A percentile compares a stretch with the other conserved stretches of the same genome.
Evolutionary conservation across 2,329 filamentous ascomycete genomes (phyloP).

Genomic region (Dendrostoma leiphaemia): DNA sequence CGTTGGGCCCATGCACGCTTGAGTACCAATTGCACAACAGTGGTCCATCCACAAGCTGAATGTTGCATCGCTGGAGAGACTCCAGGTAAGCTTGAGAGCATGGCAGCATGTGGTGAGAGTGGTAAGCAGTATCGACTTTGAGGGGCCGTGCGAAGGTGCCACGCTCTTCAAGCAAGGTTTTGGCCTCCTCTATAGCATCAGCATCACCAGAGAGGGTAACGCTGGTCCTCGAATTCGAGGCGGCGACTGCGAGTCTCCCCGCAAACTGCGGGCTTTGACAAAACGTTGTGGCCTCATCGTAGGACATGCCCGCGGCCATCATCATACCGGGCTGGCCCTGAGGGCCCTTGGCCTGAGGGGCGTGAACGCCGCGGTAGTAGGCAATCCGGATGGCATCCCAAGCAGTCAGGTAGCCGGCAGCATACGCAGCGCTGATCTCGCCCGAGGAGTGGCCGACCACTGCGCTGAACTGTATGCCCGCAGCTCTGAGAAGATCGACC

Average conservation of each 20-base stretch:
- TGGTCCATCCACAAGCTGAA: no score
- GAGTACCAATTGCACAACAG: slow-evolving; percentile 24
- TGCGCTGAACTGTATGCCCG: slow-evolving; percentile 26
- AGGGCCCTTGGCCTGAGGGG: background rate
- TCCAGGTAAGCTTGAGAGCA: background rate
- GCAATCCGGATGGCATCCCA: slow-evolving; percentile 36
- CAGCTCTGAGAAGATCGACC: slow-evolving; percentile 33
- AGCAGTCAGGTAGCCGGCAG: slow-evolving; percentile 26
- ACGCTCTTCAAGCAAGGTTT: no score
- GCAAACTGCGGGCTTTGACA: slow-evolving; percentile 6
- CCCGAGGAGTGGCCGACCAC: slow-evolving; percentile 33
- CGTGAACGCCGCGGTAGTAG: slow-evolving; percentile 34
- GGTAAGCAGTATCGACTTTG: background rate
- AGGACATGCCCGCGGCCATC: slow-evolving; percentile 23
- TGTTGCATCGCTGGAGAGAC: no score
- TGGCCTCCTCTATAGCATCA: slow-evolving; percentile 27
- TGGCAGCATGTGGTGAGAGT: background rate
- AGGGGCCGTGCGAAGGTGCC: background rate
- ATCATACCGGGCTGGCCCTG: slow-evolving; percentile 21
- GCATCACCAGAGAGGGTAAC: slow-evolving; percentile 26
- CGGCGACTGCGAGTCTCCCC: slow-evolving; percentile 23
- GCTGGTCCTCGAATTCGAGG: slow-evolving; percentile 24
- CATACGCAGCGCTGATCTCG: slow-evolving; percentile 42
- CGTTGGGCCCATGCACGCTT: slow-evolving; percentile 18
- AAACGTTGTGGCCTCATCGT: slow-evolving; percentile 13